Percentiles rank a stretch among this genome's conserved stretches.
These are phyloP conservation scores for Tritrichomonas foetus DNA, from an alignment of 208 protist species.

Conservation along the genomic window DNA sequence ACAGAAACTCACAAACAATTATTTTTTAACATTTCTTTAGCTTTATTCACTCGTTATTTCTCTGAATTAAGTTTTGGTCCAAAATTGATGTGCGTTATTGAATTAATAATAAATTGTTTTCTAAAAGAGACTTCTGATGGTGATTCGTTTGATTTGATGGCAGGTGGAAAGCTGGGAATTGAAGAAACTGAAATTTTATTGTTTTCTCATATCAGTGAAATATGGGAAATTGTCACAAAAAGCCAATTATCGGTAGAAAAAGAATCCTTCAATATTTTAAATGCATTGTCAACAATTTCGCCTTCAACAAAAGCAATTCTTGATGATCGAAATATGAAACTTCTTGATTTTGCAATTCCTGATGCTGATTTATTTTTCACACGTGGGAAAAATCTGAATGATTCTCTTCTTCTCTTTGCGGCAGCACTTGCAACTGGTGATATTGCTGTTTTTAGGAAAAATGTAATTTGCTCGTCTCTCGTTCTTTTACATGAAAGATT, in stretches of 20 bases:
- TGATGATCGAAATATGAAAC: neutral
- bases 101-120: neutral
- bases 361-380: neutral
- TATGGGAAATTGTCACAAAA: neutral
- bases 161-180: neutral
- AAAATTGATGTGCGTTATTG: neutral
- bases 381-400: neutral
- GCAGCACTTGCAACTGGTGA: neutral
- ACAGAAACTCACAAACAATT: conserved; percentile 4
- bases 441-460: neutral
- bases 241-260: neutral
- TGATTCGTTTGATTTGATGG: neutral
- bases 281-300: neutral
- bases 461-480: neutral
- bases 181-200: neutral
- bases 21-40: neutral
- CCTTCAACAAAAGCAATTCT: neutral
- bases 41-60: neutral
- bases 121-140: neutral
- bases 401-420: neutral
- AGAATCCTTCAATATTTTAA: neutral
- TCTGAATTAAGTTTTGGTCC: neutral
- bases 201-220: neutral
- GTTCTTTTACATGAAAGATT: neutral
- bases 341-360: neutral